Conservation (phyloP, 305 asterid genomes). For the Rubia peregrina region DNA sequence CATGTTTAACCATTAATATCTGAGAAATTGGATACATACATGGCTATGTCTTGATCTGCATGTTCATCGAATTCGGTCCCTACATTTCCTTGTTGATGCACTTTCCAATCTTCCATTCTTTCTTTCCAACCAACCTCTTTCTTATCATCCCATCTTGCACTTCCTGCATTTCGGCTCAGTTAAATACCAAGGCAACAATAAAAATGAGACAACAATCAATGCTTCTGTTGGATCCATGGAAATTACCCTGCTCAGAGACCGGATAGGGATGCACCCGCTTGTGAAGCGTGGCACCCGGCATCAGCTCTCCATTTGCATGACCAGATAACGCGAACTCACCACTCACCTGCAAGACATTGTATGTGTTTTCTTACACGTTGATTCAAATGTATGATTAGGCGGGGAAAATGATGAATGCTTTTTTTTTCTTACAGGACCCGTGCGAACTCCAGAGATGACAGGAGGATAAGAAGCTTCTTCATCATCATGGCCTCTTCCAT, state of each 20-base stretch:
- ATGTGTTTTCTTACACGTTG: background rate
- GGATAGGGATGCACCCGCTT: constrained; percentile 88
- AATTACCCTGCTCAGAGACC: constrained; percentile 51
- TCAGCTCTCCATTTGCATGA: constrained; percentile 72
- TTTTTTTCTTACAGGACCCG: constrained; percentile 50
- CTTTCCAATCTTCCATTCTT: constrained; percentile 94
- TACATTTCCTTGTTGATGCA: constrained; percentile 83
- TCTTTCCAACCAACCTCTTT: constrained; percentile 89
- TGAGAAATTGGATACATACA: constrained; percentile 32
- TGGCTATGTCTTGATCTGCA: constrained; percentile 69
- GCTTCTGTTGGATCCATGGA: background rate
- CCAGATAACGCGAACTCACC: constrained; percentile 72
- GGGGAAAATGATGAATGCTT: background rate
- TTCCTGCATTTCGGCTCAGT: constrained; percentile 33
- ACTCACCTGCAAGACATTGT: constrained; percentile 46
- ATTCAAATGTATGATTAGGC: background rate
- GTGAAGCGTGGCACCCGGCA: constrained; percentile 58
- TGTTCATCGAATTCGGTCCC: constrained; percentile 60
- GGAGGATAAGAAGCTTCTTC: constrained; percentile 67
- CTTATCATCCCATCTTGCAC: constrained; percentile 80
- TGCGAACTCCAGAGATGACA: constrained; percentile 70
- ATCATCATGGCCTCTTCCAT: constrained; percentile 91
- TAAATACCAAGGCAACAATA: background rate
- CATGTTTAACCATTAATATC: too few species aligned
- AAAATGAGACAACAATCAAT: background rate